Conservation (phyloP, 768 basidiomycete species). For the Trametes punicea region DNA sequence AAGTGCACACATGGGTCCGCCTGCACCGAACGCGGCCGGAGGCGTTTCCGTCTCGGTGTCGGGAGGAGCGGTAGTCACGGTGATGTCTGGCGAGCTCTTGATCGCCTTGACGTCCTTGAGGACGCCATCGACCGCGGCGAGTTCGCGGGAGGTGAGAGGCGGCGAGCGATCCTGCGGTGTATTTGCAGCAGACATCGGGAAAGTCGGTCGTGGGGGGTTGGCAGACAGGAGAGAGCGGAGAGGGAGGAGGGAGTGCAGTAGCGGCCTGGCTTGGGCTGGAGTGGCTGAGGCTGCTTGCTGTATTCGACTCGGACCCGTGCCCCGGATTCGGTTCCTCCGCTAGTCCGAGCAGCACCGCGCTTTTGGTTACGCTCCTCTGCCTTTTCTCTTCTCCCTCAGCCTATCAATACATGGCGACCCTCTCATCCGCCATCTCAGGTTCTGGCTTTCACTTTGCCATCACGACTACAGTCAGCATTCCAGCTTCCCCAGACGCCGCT, state of each 20-base stretch:
- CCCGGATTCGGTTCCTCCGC: constrained; percentile 5
- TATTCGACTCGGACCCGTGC: neutral
- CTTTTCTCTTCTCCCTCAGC: neutral
- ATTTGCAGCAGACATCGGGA: constrained; percentile 20
- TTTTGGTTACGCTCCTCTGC: constrained; percentile 7
- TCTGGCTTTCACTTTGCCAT: constrained; percentile 28
- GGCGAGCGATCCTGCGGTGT: constrained; percentile 17
- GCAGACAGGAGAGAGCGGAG: neutral
- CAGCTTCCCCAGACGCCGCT: neutral
- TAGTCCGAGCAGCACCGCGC: constrained; percentile 1
- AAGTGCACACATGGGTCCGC: constrained; percentile 59
- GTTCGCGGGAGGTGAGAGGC: constrained; percentile 39
- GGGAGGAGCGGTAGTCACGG: constrained; percentile 6
- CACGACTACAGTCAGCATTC: constrained; percentile 13
- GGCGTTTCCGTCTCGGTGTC: constrained; percentile 26
- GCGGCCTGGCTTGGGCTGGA: neutral
- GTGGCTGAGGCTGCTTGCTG: neutral
- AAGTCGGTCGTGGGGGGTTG: neutral
- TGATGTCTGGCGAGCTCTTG: constrained; percentile 29
- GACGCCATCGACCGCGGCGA: constrained; percentile 48
- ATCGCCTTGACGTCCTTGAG: constrained; percentile 43
- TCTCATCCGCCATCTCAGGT: constrained; percentile 19
- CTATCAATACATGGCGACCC: constrained; percentile 2
- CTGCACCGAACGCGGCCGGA: constrained; percentile 67
- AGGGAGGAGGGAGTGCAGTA: neutral